Evolutionary conservation across 352 stramenopile species (phyloP), one percentile per base, ranked within the genome.

Genomic region (Globisporangium solare): DNA sequence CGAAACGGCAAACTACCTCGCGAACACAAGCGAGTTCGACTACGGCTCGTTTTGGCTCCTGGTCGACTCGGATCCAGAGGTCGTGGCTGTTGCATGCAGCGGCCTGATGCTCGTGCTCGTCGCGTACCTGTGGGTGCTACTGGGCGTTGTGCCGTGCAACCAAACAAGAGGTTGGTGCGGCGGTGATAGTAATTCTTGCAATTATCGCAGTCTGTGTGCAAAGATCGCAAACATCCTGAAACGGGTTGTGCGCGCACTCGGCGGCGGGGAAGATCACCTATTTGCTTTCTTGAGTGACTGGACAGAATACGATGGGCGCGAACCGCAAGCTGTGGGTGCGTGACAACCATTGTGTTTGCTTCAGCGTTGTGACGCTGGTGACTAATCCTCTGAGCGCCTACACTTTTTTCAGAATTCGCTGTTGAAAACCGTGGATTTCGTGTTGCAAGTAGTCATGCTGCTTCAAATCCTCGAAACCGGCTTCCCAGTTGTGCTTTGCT

Each of bases 351-450:
- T n/a, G n/a, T n/a, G n/a, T n/a, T n/a, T n/a, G n/a, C n/a, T n/a
- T n/a, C n/a, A n/a, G n/a, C n/a, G n/a, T n/a, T n/a, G n/a, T n/a
- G n/a, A n/a, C n/a, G n/a, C n/a, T n/a, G n/a, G n/a, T n/a, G n/a
- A 27, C 24, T 27, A 27, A 27, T 27, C 24, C 24, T 27, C 24
- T 5, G 5, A 27, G 24, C 24, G 5, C 24, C 24, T 2, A 5
- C 24, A 27, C 24, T 27, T 27, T 45, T 17, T 47, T 0, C 56
- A 78, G 70, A 78, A 73, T 35, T 40, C 65, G 0, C 56, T 41
- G 31, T 22, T 67, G 1, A 70, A 76, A 47, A n/a, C 64, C 15
- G 42, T 64, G 6, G 67, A 74, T 20, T 56, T 75, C 2, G 46
- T 61, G 0, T 63, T 78, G 40, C 53, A 73, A 3, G 40, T 39